Evolutionary conservation across 1,139 yeast species (phyloP), one percentile per base, ranked within the genome.

Genomic region (Hanseniaspora sp.): DNA sequence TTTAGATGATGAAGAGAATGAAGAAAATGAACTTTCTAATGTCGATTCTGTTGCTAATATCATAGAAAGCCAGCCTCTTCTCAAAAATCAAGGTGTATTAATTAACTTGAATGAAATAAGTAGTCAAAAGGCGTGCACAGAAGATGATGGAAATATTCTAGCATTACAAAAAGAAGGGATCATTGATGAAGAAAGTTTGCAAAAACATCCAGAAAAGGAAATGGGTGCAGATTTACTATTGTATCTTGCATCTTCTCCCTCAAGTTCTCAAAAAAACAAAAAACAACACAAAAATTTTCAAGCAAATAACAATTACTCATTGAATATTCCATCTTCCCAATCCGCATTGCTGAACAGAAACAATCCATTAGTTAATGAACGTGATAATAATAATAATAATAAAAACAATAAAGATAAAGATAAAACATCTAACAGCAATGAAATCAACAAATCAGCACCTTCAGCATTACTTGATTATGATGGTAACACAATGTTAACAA

Each of bases 241-340:
- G 65, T 67, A 66, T 52, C 55, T 67, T 15, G 69, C 70, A 2
- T 64, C 69, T 28, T 64, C 68, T 46, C 70, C 70, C 1, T 65
- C 54, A 28, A 47, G 41, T 12, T 51, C 54, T 3, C 54, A 51
- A 15, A 51, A 51, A 30, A 18, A 29, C 12, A 33, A 33, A 28
- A 51, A 51, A 35, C 40, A 28, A 11, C 23, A 30, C 17, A 29
- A 38, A 35, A 45, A 13, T 0, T 17, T 35, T 4, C 30, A 40
- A 35, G 15, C 29, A 13, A 42, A 17, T 5, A 13, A 29, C 7
- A 42, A 17, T 29, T 51, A 42, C 17, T 42, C 48, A 12, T 17
- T 44, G 9, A 44, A 44, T 13, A 51, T 45, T 1, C 48, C 54
- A 29, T 23, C 41, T 6, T 51, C 54, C n/a, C 48, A 51, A 15